Evolutionary conservation across 108 stramenopile genomes (phyloP), one percentile per base, ranked within the genome.

Genomic region (Stephanodiscus minutulus): DNA sequence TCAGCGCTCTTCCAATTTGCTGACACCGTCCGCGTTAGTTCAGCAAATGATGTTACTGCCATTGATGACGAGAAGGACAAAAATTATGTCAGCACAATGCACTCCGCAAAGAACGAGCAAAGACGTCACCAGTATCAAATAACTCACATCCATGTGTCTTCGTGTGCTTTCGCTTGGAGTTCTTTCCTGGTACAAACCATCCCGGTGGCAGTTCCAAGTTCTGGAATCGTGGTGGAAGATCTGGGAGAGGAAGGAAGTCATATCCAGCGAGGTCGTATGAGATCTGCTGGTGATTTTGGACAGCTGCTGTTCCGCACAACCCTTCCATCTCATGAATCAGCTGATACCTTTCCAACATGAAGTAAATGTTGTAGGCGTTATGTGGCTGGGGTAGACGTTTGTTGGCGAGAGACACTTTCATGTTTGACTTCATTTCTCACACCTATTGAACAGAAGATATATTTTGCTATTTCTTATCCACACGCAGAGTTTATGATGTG

Each of bases 181-280:
- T 52, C 50, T 20, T 52, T 20, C 50, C 50, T 7, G 50, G 50
- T 7, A 52, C 50, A 24, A n/a, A 52, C 50, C 50, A 52, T 21
- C 24, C 24, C 4, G 6, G 50, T 52, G 50, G 50, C 24, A 52
- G 2, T 13, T 52, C 17, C 50, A 52, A 7, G 18, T 24, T 6
- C 20, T 52, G 5, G 50, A 24, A 52, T 24, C 50, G 39, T 39
- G 3, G 3, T 39, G 39, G 39, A 11, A 39, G 39, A 39, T 3
- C 8, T 39, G 39, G 39, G 20, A 52, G 50, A 3, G 17, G 6
- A 7, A 52, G 50, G 50, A 5, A 24, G 50, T 24, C 50, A 52
- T 52, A 52, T 24, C 50, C 50, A 52, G 50, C 20, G 13, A 52
- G 24, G 13, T 52, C 50, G 18, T 3, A 52, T 21, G 50, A 1